A percentile compares a stretch with the other conserved stretches of the same genome.
These are phyloP conservation scores for Glomus cerebriforme DNA, from an alignment of 192 early-diverging fungal species.

Conservation along the genomic window DNA sequence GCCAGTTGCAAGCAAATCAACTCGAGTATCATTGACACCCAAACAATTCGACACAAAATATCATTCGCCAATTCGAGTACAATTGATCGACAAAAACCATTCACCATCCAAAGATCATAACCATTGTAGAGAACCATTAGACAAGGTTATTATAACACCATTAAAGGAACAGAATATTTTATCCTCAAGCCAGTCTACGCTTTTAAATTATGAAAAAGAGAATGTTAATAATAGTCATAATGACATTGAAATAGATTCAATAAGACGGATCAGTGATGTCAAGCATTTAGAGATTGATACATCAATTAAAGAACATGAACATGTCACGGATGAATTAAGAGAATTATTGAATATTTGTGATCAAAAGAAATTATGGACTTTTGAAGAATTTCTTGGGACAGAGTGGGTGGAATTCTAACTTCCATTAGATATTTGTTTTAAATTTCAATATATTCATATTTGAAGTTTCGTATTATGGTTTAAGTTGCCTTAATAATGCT, in stretches of 20 bases:
- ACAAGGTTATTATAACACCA: background rate
- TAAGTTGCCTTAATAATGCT: background rate
- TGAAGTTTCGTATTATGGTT: background rate
- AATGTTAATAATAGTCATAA: background rate
- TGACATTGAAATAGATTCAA: background rate
- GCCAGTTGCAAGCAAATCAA: background rate
- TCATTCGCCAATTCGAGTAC: no score
- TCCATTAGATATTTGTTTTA: background rate
- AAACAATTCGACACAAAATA: background rate
- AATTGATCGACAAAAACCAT: no score
- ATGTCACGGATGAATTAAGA: background rate
- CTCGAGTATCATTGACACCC: background rate
- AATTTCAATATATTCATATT: background rate
- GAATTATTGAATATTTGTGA: background rate
- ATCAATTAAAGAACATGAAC: background rate
- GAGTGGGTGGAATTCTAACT: background rate
- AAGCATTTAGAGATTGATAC: background rate
- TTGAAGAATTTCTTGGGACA: constrained; percentile 21
- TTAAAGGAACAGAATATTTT: background rate
- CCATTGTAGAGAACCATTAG: background rate
- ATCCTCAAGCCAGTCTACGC: no score
- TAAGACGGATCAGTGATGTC: background rate
- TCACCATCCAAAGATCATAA: background rate
- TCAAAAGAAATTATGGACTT: constrained; percentile 3
- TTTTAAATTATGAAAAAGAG: background rate